Evolutionary conservation across 2,329 filamentous ascomycete genomes (phyloP), one percentile per base, ranked within the genome.

Genomic region (Trichoderma aggressivum): DNA sequence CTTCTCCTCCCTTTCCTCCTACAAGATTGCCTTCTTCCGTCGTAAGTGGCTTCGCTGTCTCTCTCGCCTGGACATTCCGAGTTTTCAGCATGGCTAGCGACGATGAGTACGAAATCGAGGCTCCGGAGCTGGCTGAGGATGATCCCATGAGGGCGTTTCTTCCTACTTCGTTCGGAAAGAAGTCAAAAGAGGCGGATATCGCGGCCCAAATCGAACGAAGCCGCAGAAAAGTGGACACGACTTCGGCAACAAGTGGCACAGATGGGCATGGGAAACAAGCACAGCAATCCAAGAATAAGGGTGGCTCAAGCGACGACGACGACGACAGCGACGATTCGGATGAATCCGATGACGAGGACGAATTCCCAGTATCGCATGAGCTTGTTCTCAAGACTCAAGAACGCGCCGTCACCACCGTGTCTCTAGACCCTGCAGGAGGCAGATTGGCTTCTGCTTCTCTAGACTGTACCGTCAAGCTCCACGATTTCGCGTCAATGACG

Each of bases 401-500:
- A 43, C 91, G 93, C 72, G 90, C 94, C 7, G 89, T 98, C 55
- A 98, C 95, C 7, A 91, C 92, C 0, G 86, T 94, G 70, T 91
- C 94, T 2, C 85, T 97, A 61, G 96, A 99, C 81, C 90, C 93
- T 0, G 90, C 94, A 0, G 96, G 96, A 12, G 91, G 91, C 60
- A 89, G 96, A 76, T 84, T 99, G 78, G 90, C 95, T 61, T 96
- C 94, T n/a, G 94, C 92, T 26, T 98, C 94, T 6, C 92, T 91
- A 72, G 96, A 99, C 81, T 97, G 94, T 80, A 93, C 90, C 1
- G 84, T 98, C 77, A 98, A 98, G 79, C 86, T 99, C 21, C 94
- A 98, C 82, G 95, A 99, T 79, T 97, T 99, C 80, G 90, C 94
- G 3, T 93, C 94, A 60, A 97, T 99, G 91, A 98, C 95, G 0